Evolutionary conservation across 2,329 filamentous ascomycete species (phyloP), one percentile per base, ranked within the genome.

Genomic region (Rhynchosporium agropyri): DNA sequence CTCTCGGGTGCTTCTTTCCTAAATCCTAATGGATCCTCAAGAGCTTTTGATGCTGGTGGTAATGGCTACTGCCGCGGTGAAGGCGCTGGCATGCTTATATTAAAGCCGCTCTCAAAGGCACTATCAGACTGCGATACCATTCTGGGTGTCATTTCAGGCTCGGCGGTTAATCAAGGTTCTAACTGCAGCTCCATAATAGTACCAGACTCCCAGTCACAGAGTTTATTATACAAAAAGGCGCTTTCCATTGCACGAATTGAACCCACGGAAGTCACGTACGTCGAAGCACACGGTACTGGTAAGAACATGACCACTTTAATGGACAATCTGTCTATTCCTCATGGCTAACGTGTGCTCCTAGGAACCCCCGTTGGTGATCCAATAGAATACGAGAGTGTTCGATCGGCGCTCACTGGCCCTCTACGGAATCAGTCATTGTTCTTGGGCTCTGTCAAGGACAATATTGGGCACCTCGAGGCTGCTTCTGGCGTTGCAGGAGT

Each of bases 111-210:
- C 0, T 75, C 78, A 4, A 81, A 76, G 38, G 80, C 80, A 0
- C 67, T 88, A 7, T 75, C 76, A 15, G 82, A 85, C 66, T 83
- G 83, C 20, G 84, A 89, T 69, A 80, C 80, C 0, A 83, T 86
- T 61, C 78, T 82, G 6, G 81, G 79, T 8, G 77, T 86, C 20
- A 82, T 87, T 61, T 78, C 81, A 15, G 81, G 78, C 4, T 83
- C 79, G 0, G 76, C 76, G 0, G 77, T 81, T 38, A 86, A 86
- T 62, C 67, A 69, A 29, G 64, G 63, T 28, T 33, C 55, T 3
- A 65, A 65, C 36, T 53, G 48, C 10, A 60, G 58, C 5, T 49
- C 50, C 20, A 65, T 69, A 15, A 63, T 55, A 2, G 62, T 67
- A 12, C 43, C 43, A 46, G 2, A 46, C 20, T 46, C 43, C 43